A percentile compares a stretch with the other conserved stretches of the same genome.
Evolutionary conservation across 495 filamentous ascomycete genomes (phyloP).

Genomic region (Penicillium roqueforti): DNA sequence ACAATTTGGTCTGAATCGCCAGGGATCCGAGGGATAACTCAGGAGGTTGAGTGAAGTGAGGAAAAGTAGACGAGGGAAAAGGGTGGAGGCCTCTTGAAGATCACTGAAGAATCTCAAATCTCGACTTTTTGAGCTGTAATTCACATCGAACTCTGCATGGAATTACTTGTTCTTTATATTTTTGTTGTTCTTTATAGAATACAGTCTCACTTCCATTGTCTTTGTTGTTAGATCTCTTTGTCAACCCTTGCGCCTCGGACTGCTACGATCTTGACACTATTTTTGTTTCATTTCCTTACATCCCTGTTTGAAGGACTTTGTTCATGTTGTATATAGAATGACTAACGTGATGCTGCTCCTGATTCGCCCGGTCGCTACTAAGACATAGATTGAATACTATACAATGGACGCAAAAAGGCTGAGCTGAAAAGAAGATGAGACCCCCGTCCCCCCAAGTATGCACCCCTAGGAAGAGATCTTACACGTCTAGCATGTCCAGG

Average conservation of each 20-base stretch:
- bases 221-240: constrained; percentile 5
- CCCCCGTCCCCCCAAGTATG: not conserved
- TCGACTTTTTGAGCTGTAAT: not conserved
- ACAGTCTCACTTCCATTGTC: not conserved
- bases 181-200: not conserved
- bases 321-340: constrained; percentile 15
- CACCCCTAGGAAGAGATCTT: not conserved
- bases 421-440: constrained; percentile 9
- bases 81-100: constrained; percentile 5
- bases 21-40: not conserved
- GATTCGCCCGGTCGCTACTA: constrained; percentile 12
- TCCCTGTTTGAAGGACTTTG: not conserved
- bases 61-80: not conserved
- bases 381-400: constrained; percentile 27
- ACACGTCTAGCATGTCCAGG: constrained; percentile 73
- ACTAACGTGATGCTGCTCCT: constrained; percentile 14
- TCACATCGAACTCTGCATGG: not conserved
- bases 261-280: constrained; percentile 5
- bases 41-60: constrained; percentile 1
- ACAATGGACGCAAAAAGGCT: constrained; percentile 16
- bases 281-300: not conserved
- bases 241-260: constrained; percentile 1
- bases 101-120: constrained; percentile 10
- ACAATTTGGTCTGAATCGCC: not conserved
- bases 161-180: not conserved